Evolutionary conservation across 192 early-diverging fungal species (phyloP).

Genomic region (Entomortierella chlamydospora): DNA sequence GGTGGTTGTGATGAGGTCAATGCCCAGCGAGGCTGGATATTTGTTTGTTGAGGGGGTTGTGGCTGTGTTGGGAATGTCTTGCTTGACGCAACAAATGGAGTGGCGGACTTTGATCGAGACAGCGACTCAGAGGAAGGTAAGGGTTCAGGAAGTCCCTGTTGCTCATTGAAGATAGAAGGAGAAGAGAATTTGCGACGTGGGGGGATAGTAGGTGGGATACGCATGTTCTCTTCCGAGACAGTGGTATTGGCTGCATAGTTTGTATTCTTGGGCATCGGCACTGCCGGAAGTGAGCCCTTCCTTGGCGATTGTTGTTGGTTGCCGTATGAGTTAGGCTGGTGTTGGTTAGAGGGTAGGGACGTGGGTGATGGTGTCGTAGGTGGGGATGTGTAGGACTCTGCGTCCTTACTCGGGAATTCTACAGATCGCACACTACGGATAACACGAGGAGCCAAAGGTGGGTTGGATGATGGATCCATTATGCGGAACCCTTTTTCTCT

Average conservation of each 20-base stretch:
- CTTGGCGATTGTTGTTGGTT: slow-evolving; percentile 8
- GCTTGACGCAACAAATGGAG: background rate
- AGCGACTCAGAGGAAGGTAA: background rate
- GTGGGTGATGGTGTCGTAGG: slow-evolving; percentile 26
- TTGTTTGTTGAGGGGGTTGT: background rate
- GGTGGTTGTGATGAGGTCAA: background rate
- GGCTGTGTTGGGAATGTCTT: background rate
- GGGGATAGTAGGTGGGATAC: slow-evolving; percentile 11
- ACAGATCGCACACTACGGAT: slow-evolving; percentile 2
- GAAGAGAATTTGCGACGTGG: slow-evolving; percentile 35
- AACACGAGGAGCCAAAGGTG: background rate
- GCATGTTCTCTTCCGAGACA: background rate
- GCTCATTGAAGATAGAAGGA: slow-evolving; percentile 8
- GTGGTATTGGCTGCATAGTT: background rate
- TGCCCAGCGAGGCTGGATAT: background rate
- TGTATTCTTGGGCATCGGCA: slow-evolving; percentile 8
- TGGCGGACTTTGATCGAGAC: slow-evolving; percentile 1
- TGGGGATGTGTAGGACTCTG: slow-evolving; percentile 6
- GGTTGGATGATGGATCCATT: slow-evolving; percentile 10
- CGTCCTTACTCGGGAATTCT: slow-evolving; percentile 3
- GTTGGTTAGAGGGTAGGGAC: background rate
- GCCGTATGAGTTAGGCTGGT: background rate
- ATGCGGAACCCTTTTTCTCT: slow-evolving; percentile 33
- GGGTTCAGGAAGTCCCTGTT: background rate
- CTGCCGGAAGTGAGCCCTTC: slow-evolving; percentile 14